Evolutionary conservation across 164 flowering plant species (phyloP).

Genomic region (Protea cynaroides): DNA sequence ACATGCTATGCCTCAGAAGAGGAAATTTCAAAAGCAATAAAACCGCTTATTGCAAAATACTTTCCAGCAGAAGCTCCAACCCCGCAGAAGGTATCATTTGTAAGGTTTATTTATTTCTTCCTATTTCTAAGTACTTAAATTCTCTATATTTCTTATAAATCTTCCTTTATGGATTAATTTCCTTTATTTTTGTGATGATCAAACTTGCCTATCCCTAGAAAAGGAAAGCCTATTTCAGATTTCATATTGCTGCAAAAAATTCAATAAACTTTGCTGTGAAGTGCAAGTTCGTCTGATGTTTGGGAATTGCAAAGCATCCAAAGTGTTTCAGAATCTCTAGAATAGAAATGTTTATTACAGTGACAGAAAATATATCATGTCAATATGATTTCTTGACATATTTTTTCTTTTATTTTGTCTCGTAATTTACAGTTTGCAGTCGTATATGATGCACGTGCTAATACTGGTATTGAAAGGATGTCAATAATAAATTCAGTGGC

Average conservation of each 20-base stretch:
- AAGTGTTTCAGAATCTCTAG: too few relatives aligned
- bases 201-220: too few relatives aligned
- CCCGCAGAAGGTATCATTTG: conserved; percentile 46
- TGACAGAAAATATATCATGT: neutral
- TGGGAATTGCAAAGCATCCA: too few relatives aligned
- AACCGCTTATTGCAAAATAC: conserved; percentile 53
- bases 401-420: neutral
- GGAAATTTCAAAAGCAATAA: conserved; percentile 75
- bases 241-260: too few relatives aligned
- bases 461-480: conserved; percentile 82
- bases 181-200: neutral
- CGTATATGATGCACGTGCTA: conserved; percentile 84
- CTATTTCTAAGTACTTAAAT: neutral
- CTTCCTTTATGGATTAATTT: neutral
- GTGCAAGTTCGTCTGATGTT: too few relatives aligned
- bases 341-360: too few relatives aligned
- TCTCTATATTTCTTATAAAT: neutral
- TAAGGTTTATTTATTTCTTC: conserved; percentile 2
- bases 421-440: conserved; percentile 77
- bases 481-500: conserved; percentile 84
- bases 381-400: neutral
- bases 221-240: too few relatives aligned
- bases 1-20: conserved; percentile 94
- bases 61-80: conserved; percentile 62
- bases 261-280: too few relatives aligned